Base-by-base conservation (phyloP, 1,284 basidiomycete genomes). In the Lentinula novae-zelandiae region DNA sequence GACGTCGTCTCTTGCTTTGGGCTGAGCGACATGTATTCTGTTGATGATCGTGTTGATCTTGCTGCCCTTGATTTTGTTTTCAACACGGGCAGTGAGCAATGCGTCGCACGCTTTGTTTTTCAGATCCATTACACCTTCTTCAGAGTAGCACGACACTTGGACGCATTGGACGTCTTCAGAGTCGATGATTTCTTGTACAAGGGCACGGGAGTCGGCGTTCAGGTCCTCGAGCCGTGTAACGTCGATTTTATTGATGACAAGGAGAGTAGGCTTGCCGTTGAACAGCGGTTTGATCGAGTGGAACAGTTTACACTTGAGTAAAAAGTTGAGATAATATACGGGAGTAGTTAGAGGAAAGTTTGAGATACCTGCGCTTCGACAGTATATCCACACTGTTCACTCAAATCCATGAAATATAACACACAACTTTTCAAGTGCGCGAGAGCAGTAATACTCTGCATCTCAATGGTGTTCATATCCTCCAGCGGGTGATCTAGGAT, bases 401-500 rank as follows among this genome's bases (percentile, higher is more conserved):
- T 92, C 20, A 96, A 82, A 76, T 98, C 96, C 93, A 98, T 96
- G 72, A 98, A 98, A 78, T 97, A 98, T 70, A 98, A 76, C 12
- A 97, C 83, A 68, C 93, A 95, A 65, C 89, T 87, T 75, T 96
- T 93, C 50, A 98, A 77, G 76, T 98, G 96, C 2, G 95, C 95
- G 64, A 98, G 81, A 7, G 95, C 96, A 44, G 95, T 98, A 74
- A 98, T 96, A 69, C 92, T 95, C 80, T 98, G 95, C 95, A 98
- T 98, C 78, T 98, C 96, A 68, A 98, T 98, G 63, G 95, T 97
- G 82, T 97, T 97, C 96, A 98, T 97, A 63, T 98, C 95, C 75
- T 98, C 95, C 49, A 98, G 82, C 1, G 95, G 95, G 73, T 96
- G 94, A 71, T 93, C 92, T 67, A 96, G 81, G 62, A 96, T 89